Evolutionary conservation across 352 stramenopile species (phyloP).

Genomic region (Pythium volutum): DNA sequence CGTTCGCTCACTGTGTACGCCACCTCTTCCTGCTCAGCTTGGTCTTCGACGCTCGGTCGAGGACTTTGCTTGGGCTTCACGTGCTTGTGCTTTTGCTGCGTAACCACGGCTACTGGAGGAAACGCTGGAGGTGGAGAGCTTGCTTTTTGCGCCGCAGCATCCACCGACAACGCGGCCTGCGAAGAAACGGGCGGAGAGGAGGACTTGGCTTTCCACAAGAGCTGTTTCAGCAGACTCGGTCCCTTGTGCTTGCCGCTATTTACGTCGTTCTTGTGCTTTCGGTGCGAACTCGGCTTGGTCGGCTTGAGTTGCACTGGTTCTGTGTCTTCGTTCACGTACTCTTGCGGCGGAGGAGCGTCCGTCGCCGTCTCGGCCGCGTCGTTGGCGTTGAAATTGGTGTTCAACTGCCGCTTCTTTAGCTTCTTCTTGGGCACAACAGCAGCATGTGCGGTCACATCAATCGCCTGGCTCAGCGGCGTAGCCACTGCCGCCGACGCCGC

Average conservation of each 20-base stretch:
- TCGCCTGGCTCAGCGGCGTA: not conserved
- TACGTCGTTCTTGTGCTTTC: constrained; percentile 19
- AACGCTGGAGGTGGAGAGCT: not conserved
- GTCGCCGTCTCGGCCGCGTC: not conserved
- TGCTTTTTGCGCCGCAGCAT: not conserved
- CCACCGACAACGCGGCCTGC: not conserved
- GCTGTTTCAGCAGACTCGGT: constrained; percentile 44
- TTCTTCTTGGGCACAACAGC: constrained; percentile 16
- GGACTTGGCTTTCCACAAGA: constrained; percentile 60
- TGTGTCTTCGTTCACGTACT: not conserved
- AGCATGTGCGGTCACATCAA: not conserved
- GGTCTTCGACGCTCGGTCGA: constrained; percentile 12
- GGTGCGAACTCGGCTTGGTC: not conserved
- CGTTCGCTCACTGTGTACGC: constrained; percentile 41
- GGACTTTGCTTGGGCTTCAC: not conserved
- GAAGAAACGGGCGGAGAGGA: too few relatives aligned
- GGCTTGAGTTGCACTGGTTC: constrained; percentile 2
- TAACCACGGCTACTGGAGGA: not conserved
- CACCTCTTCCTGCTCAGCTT: constrained; percentile 38
- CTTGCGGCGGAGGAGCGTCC: not conserved
- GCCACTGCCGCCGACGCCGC: not conserved
- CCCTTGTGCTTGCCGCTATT: constrained; percentile 1
- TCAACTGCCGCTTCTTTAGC: constrained; percentile 18
- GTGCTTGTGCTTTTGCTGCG: not conserved
- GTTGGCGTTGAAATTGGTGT: not conserved